These are phyloP conservation scores for Toxoplasma gondii DNA, from an alignment of 169 alveolate genomes.

Conservation along the genomic window DNA sequence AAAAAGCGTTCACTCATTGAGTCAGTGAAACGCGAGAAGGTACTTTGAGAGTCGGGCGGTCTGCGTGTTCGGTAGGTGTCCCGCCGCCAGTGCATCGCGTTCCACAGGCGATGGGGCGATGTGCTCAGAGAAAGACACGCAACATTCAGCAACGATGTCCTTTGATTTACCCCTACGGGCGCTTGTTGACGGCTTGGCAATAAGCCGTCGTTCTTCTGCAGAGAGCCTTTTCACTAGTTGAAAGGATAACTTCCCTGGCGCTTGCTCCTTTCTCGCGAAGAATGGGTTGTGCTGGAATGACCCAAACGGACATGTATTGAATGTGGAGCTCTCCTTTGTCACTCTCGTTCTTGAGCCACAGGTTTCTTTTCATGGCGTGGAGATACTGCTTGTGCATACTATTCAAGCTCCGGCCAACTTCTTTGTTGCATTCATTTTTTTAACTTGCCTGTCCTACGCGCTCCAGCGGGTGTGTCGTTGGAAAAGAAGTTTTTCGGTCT, in stretches of 20 bases:
- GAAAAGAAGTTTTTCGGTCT: no score
- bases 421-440: background rate
- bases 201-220: background rate
- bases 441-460: background rate
- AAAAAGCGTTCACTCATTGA: no score
- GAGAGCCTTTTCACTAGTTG: background rate
- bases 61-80: no score
- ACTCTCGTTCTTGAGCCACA: background rate
- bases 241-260: background rate
- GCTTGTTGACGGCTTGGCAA: no score
- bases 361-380: background rate
- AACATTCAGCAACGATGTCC: no score
- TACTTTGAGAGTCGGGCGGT: no score
- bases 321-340: background rate
- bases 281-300: no score
- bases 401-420: background rate
- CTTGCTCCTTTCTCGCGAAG: background rate
- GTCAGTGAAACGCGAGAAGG: no score
- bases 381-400: background rate
- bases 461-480: background rate
- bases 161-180: no score
- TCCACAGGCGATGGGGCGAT: no score
- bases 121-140: no score
- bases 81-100: no score
- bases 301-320: background rate